Base-by-base conservation (phyloP, 129 eudicot genomes). In the Escallonia rubra region DNA sequence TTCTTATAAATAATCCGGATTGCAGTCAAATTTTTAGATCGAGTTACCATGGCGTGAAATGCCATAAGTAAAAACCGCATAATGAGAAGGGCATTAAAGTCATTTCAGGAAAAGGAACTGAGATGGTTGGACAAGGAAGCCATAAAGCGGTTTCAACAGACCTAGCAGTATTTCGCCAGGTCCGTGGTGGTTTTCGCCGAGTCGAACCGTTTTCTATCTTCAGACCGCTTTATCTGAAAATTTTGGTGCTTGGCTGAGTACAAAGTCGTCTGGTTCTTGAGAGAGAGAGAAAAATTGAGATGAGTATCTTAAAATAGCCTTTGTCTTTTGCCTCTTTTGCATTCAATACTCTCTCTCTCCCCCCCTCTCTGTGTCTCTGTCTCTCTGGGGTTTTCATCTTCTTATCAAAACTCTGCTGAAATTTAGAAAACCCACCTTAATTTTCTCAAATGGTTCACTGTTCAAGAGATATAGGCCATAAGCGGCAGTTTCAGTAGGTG, bases 251-350 rank as follows among this genome's bases (percentile, higher is more conserved):
- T 23, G 8, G 58, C 62, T 39, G 13, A 47, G 55, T 51, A 38
- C 34, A 67, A 76, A 76, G 81, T 71, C 81, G 75, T 59, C 73
- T 72, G 39, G 48, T 64, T 54, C 67, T 53, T 16, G 23, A 41
- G 45, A 71, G 69, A 52, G 53, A 61, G 69, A 62, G 61, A 71
- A 52, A 67, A 64, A 71, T 51, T 49, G 65, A 75, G 64, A 64
- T 52, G 68, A 65, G 63, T 41, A 78, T 43, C 74, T 60, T 61
- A 70, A 60, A 55, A 60, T 64, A 63, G 63, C 44, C 64, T 63
- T 78, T 78, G 81, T 82, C 83, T 67, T 74, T 74, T 76, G 69
- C 59, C 46, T 79, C 79, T 75, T 65, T 59, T 46, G 88, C 85
- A 83, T 83, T 83, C 68, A 83, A 83, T 83, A 69, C 73, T 55